A percentile compares a stretch with the other conserved stretches of the same genome.
phyloP scores from a whole-genome alignment of 768 basidiomycete genomes.

The Mycena crocata region DNA sequence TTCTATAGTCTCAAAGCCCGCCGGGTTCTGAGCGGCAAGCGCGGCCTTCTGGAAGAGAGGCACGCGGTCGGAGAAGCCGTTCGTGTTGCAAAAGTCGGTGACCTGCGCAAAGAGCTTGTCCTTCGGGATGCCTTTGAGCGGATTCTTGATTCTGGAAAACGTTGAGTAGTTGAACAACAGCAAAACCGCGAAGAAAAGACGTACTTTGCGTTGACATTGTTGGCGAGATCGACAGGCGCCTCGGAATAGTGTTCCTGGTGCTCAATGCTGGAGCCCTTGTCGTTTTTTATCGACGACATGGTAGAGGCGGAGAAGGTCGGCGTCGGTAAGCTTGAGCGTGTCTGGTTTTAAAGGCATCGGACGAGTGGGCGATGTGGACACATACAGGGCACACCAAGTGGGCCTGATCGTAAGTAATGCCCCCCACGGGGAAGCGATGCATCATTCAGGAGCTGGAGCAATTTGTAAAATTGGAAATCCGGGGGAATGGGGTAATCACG shows the following conservation, averaged over 20 bases:
- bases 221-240: slow-evolving; percentile 43
- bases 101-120: slow-evolving; percentile 3
- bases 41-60: slow-evolving; percentile 74
- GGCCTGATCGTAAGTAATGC: not conserved
- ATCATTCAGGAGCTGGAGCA: not conserved
- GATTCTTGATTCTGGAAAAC: slow-evolving; percentile 2
- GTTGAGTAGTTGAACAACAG: not conserved
- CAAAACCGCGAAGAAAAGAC: no score
- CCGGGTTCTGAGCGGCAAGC: slow-evolving; percentile 76
- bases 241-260: slow-evolving; percentile 5
- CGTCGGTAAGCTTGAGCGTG: not conserved
- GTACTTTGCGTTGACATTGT: slow-evolving; percentile 57
- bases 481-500: not conserved
- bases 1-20: slow-evolving; percentile 54
- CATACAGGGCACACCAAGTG: not conserved
- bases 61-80: slow-evolving; percentile 8
- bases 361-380: not conserved
- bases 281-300: slow-evolving; percentile 4
- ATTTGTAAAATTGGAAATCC: not conserved
- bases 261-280: not conserved
- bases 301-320: not conserved
- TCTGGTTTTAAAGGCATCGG: not conserved
- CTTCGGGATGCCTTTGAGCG: slow-evolving; percentile 6
- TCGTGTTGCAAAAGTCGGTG: not conserved
- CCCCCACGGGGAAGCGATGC: not conserved